Conservation (phyloP, 345 rosid genomes). For the Brassica rapa region DNA sequence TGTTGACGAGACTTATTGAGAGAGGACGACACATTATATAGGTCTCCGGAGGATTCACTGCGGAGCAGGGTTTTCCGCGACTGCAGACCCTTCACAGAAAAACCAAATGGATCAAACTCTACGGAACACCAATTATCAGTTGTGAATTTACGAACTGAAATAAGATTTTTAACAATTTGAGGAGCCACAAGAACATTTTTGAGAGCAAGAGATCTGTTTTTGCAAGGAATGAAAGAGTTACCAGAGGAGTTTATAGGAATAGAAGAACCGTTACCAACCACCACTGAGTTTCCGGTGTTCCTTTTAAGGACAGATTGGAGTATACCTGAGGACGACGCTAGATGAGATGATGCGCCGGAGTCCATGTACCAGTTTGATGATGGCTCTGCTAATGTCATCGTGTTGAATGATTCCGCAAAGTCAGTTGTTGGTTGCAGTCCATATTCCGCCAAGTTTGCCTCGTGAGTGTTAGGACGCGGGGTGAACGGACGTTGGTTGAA, state of each 20-base stretch:
- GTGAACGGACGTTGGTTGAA: background rate
- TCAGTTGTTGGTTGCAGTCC: background rate
- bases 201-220: background rate
- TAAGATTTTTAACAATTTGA: background rate
- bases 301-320: background rate
- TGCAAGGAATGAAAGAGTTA: background rate
- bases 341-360: background rate
- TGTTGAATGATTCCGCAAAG: background rate
- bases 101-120: background rate
- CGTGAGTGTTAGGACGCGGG: background rate
- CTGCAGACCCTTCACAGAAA: background rate
- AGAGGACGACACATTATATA: background rate
- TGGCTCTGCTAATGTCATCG: background rate
- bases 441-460: background rate
- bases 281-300: background rate
- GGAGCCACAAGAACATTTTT: background rate
- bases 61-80: background rate
- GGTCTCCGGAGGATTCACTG: background rate
- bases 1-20: background rate
- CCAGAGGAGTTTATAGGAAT: background rate
- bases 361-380: background rate
- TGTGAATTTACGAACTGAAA: background rate
- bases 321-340: background rate
- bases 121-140: background rate
- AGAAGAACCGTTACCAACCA: background rate